Evolutionary conservation across 108 stramenopile species (phyloP).

Genomic region (Fragilaria crotonensis): DNA sequence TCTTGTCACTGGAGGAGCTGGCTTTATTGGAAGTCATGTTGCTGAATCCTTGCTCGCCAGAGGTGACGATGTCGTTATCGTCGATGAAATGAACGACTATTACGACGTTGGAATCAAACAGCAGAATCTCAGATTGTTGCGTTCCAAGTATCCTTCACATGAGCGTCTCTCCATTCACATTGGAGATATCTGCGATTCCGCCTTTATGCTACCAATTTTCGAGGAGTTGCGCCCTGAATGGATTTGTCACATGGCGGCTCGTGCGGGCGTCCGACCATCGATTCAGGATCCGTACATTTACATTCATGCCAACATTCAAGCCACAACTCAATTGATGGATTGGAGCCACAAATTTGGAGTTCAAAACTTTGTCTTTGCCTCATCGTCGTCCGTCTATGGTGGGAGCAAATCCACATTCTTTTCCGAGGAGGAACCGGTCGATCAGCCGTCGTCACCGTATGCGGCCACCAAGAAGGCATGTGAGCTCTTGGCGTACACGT

Average conservation of each 20-base stretch:
- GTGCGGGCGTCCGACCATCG: conserved; percentile 87
- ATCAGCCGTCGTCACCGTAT: conserved; percentile 92
- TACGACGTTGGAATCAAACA: conserved; percentile 92
- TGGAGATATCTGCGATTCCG: conserved; percentile 92
- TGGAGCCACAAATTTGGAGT: conserved; percentile 68
- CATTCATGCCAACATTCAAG: conserved; percentile 94
- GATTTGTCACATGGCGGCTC: conserved; percentile 97
- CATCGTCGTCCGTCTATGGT: conserved; percentile 91
- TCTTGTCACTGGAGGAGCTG: conserved; percentile 96
- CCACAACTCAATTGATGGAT: conserved; percentile 95
- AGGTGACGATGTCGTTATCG: conserved; percentile 92
- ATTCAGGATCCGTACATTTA: conserved; percentile 98
- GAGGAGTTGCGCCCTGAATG: conserved; percentile 72
- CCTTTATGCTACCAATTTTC: conserved; percentile 75
- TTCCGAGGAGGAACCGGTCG: conserved; percentile 74
- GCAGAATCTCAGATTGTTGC: conserved; percentile 65
- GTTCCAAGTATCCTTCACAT: conserved; percentile 20
- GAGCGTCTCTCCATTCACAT: conserved; percentile 50
- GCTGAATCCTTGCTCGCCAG: conserved; percentile 74
- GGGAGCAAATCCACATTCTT: conserved; percentile 87
- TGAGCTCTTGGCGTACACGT: conserved; percentile 96
- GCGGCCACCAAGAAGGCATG: conserved; percentile 97
- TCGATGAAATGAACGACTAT: conserved; percentile 99
- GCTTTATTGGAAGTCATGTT: conserved; percentile 92
- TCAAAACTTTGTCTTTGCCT: conserved; percentile 95